These are phyloP conservation scores for Fraxinus pennsylvanica DNA, from an alignment of 257 asterid genomes.

Conservation along the genomic window DNA sequence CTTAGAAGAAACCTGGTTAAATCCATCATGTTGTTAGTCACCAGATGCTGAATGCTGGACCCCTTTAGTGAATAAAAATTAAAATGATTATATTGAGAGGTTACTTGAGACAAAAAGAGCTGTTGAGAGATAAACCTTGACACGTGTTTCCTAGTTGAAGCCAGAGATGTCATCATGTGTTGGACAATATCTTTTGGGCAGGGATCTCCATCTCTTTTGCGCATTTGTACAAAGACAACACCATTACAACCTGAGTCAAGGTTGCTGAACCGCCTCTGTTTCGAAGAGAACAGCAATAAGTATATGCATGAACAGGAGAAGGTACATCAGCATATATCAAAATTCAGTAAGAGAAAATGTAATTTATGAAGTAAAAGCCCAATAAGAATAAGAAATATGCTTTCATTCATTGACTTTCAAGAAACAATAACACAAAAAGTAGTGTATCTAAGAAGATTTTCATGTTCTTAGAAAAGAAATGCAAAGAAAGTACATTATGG, in stretches of 20 bases:
- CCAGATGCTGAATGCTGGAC: conserved; percentile 10
- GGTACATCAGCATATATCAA: not conserved
- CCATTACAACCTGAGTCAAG: conserved; percentile 97
- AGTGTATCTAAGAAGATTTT: not conserved
- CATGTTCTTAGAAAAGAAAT: not conserved
- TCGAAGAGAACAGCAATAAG: conserved; percentile 8
- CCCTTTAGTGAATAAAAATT: not conserved
- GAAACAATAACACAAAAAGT: conserved; percentile 4
- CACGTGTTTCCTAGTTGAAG: conserved; percentile 67
- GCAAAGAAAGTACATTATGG: not conserved
- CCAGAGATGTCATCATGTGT: conserved; percentile 89
- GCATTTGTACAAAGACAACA: conserved; percentile 86
- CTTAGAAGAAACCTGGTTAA: conserved; percentile 73
- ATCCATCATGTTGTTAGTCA: conserved; percentile 29
- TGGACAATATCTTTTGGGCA: conserved; percentile 78
- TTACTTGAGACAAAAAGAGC: conserved; percentile 3
- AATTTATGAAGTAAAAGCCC: not conserved
- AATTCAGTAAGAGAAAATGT: not conserved
- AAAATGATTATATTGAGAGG: not conserved
- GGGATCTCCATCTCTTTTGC: conserved; percentile 82
- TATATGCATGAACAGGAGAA: conserved; percentile 13
- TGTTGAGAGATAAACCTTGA: conserved; percentile 54
- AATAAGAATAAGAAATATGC: not conserved
- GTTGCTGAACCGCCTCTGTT: conserved; percentile 78
- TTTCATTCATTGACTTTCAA: conserved; percentile 11